Conservation (phyloP, 305 asterid species). For the Lippia alba region DNA sequence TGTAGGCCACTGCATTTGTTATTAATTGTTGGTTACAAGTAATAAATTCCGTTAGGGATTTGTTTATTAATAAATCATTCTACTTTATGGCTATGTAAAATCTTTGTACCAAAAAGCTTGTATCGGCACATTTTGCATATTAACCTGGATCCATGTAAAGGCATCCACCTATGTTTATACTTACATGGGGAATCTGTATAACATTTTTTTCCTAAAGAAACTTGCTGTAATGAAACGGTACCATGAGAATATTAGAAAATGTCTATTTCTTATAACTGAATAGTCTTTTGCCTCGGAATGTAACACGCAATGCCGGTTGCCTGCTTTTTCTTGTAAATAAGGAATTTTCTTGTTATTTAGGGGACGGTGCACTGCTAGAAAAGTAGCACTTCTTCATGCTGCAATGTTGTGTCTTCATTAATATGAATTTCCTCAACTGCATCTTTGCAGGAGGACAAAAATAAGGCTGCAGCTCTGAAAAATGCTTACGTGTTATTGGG, state of each 20-base stretch:
- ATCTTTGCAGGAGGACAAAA: slow-evolving; percentile 77
- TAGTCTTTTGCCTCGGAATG: slow-evolving; percentile 14
- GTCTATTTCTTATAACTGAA: slow-evolving; percentile 23
- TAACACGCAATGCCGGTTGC: neutral
- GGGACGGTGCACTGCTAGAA: slow-evolving; percentile 16
- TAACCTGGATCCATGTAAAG: slow-evolving; percentile 12
- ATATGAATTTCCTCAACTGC: slow-evolving; percentile 28
- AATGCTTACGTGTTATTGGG: slow-evolving; percentile 98
- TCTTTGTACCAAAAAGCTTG: slow-evolving; percentile 11
- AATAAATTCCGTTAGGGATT: slow-evolving; percentile 13
- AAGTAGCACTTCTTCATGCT: slow-evolving; percentile 33
- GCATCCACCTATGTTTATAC: slow-evolving; percentile 2
- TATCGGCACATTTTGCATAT: neutral
- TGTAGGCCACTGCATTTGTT: slow-evolving; percentile 27
- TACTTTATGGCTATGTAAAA: slow-evolving; percentile 20
- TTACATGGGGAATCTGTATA: neutral
- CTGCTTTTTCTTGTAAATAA: slow-evolving; percentile 12
- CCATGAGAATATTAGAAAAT: slow-evolving; percentile 5
- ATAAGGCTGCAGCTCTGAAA: slow-evolving; percentile 96
- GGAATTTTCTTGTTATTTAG: slow-evolving; percentile 14
- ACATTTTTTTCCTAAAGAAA: neutral
- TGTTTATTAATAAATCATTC: slow-evolving; percentile 23
- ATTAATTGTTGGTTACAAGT: slow-evolving; percentile 24
- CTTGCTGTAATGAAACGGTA: slow-evolving; percentile 10
- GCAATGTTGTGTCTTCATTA: slow-evolving; percentile 23